phyloP scores from a whole-genome alignment of 2,329 filamentous ascomycete genomes.

The Colletotrichum tropicicola region DNA sequence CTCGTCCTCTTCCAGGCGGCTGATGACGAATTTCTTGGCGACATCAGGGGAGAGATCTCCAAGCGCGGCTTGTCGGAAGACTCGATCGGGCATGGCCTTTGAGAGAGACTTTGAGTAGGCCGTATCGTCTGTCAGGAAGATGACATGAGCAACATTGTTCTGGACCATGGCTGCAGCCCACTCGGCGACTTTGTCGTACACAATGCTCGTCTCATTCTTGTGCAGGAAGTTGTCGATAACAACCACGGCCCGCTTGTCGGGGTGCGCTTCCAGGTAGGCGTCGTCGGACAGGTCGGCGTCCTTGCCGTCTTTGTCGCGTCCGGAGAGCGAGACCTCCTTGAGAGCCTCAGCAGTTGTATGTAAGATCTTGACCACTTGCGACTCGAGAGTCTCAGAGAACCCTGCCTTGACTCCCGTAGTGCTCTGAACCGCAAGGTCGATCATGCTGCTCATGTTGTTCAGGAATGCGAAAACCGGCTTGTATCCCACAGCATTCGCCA shows the following conservation, averaged over 20 bases:
- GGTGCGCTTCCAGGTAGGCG: constrained; percentile 89
- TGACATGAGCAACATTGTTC: constrained; percentile 89
- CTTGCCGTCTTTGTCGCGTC: constrained; percentile 75
- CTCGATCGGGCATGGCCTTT: constrained; percentile 87
- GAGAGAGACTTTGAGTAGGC: constrained; percentile 88
- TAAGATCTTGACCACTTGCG: constrained; percentile 88
- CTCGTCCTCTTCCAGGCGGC: constrained; percentile 71
- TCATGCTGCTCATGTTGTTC: constrained; percentile 90
- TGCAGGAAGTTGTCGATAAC: constrained; percentile 93
- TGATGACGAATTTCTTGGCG: constrained; percentile 90
- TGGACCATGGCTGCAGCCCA: constrained; percentile 90
- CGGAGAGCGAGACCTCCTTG: constrained; percentile 77
- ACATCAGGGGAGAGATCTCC: constrained; percentile 88
- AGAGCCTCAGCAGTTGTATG: constrained; percentile 84
- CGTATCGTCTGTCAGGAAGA: constrained; percentile 91
- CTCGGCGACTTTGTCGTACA: constrained; percentile 84
- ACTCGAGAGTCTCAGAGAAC: constrained; percentile 91
- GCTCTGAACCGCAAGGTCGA: constrained; percentile 92
- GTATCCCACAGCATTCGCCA: constrained; percentile 87
- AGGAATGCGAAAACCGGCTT: constrained; percentile 95
- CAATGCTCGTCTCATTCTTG: constrained; percentile 72
- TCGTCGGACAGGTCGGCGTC: constrained; percentile 80
- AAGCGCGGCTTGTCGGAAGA: constrained; percentile 86
- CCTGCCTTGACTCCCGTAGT: constrained; percentile 94
- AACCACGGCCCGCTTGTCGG: constrained; percentile 82